Percentiles rank a stretch among this genome's conserved stretches.
Conservation (phyloP, 129 eudicot species). For the Solidago caesia region DNA sequence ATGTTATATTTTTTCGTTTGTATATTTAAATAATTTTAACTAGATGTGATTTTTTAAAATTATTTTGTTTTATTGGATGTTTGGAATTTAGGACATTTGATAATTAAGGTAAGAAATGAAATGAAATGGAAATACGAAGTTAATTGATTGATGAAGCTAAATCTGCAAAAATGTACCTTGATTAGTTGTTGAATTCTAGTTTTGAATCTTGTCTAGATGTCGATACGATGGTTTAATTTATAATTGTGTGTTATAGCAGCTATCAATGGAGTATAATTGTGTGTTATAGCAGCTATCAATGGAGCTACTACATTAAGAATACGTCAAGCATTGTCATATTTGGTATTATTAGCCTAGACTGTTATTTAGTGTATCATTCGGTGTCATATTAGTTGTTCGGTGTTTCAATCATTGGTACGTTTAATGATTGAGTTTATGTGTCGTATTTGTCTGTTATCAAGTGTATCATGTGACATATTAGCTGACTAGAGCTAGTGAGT, state of each 20-base stretch:
- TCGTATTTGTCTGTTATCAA: background rate
- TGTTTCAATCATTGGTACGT: background rate
- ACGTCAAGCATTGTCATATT: background rate
- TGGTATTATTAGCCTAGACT: background rate
- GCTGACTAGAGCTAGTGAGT: background rate
- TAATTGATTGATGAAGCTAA: slow-evolving; percentile 19
- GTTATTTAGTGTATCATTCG: slow-evolving; percentile 8
- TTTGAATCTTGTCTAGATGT: background rate
- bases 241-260: background rate
- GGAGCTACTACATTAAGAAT: background rate
- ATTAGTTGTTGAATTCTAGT: background rate
- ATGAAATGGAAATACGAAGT: background rate
- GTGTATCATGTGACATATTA: background rate
- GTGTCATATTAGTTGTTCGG: background rate
- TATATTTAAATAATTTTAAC: background rate
- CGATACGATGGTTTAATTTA: background rate
- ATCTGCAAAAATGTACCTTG: slow-evolving; percentile 26
- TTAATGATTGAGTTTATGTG: background rate
- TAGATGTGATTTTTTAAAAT: background rate
- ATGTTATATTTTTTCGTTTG: background rate
- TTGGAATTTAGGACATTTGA: background rate
- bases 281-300: background rate
- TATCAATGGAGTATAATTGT: background rate
- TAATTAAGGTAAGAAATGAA: slow-evolving; percentile 8
- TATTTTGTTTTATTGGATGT: background rate